Base-by-base conservation (phyloP, 192 early-diverging fungal species). In the Cetraspora pellucida region DNA sequence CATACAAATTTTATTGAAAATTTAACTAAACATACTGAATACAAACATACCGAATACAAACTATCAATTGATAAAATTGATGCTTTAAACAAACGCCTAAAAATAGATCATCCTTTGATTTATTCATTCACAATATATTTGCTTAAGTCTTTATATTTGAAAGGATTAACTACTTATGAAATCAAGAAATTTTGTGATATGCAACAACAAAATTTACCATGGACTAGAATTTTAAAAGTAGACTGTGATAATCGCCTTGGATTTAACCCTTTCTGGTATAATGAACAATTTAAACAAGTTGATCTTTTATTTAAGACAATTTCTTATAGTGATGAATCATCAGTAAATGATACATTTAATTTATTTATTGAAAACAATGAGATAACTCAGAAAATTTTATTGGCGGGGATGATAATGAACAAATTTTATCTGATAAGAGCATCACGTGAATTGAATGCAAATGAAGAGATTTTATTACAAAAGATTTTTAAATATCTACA, bases 91-190 rank as follows among this genome's bases (percentile, higher is more conserved):
- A 10, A 19, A 14, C 43, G 37, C 14, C 5, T 19, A 10, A 21
- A 25, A n/a, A 61, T 78, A 46, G 52, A 14, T 10, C 13, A 63
- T 49, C 54, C 47, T 10, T 57, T 74, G 21, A 58, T 73, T 31
- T 19, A 78, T 31, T 74, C 60, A 14, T 57, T 78, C 16, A 47
- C 54, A 31, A 52, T 78, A 31, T 75, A 78, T 37, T 78, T 78
- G 10, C 14, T 78, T 10, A 45, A 63, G 37, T 17, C 45, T 43
- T 16, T 78, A 14, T 59, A 72, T 37, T 63, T 27, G 19, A 57
- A 43, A 30, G 49, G 25, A 31, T 74, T 75, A 52, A 45, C 61
- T 19, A 60, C 75, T 19, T 44, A 75, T 46, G 59, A 78, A 14
- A 31, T 78, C 3, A 72, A 58, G 27, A 47, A 63, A 49, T 78